Conservation (phyloP, 306 rosid species). For the Castanea sativa region DNA sequence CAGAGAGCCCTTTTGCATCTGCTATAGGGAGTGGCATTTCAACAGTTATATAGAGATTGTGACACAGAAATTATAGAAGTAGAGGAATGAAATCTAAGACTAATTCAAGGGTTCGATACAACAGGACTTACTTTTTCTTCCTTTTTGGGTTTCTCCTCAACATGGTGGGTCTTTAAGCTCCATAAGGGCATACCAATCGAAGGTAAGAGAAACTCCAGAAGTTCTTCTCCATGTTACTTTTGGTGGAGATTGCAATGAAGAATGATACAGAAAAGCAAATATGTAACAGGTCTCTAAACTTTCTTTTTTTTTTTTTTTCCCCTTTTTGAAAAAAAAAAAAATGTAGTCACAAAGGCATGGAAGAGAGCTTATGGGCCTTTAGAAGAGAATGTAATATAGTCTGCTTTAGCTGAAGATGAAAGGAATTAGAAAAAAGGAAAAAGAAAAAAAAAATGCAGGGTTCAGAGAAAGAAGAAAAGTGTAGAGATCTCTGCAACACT, state of each 20-base stretch:
- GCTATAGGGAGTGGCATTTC: constrained; percentile 30
- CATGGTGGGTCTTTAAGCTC: background rate
- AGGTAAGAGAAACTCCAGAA: constrained; percentile 24
- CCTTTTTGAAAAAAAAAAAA: background rate
- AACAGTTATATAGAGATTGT: constrained; percentile 31
- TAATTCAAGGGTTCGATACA: constrained; percentile 20
- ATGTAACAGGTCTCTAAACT: constrained; percentile 16
- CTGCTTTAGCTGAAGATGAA: constrained; percentile 20
- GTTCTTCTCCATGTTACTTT: constrained; percentile 19
- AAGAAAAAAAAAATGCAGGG: background rate
- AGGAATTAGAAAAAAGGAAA: constrained; percentile 5
- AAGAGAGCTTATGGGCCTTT: constrained; percentile 22
- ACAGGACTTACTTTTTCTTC: constrained; percentile 18
- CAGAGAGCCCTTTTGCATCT: constrained; percentile 48
- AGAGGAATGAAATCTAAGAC: constrained; percentile 28
- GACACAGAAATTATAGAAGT: constrained; percentile 28
- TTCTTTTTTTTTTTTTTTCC: background rate
- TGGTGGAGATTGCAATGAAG: constrained; percentile 22
- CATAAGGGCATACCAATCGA: constrained; percentile 16
- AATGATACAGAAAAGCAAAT: constrained; percentile 21
- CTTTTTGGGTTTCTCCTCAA: constrained; percentile 4
- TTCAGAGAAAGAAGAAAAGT: constrained; percentile 17
- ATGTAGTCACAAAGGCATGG: constrained; percentile 15
- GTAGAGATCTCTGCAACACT: constrained; percentile 17
- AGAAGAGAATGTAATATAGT: constrained; percentile 15